Evolutionary conservation across 2,329 filamentous ascomycete genomes (phyloP), one percentile per base, ranked within the genome.

Genomic region (Rhinocladiella similis): DNA sequence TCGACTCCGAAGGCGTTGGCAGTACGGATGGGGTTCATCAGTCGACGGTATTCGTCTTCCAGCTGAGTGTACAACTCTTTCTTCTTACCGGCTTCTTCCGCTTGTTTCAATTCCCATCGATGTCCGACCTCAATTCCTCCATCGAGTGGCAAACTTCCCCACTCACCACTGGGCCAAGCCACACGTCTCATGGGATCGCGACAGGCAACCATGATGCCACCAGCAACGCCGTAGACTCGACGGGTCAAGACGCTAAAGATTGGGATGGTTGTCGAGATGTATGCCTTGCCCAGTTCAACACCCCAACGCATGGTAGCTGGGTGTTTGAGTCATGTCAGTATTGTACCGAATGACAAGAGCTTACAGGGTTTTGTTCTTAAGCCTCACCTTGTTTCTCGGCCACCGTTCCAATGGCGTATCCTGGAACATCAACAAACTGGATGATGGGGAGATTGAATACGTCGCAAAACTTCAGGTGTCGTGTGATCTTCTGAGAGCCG

Each of bases 121-220:
- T 87, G 84, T 0, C 78, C 83, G 9, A 85, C 84, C 63, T 87
- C 83, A 27, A 87, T 86, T 0, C 84, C 84, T 2, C 84, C 84
- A 51, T 85, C 82, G 1, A 87, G 71, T 0, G 84, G 84, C 4
- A 87, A 66, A 9, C 79, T 83, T 0, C 83, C 84, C 82, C 83
- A 87, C 62, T 84, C 76, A 0, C 83, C 83, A 39, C 78, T 82
- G 0, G 84, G 84, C 84, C 84, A 87, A 5, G 83, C 83, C 7
- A 87, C 77, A 46, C 83, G 77, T 73, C 81, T 80, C 25, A 80
- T 73, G 0, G 84, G 84, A 54, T 86, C 82, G 14, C 84, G 77
- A 53, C 78, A 82, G 41, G 84, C 83, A 0, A 86, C 70, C 83
- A 87, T 87, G 13, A 87, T 72, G 0, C 82, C 84, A 0, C 84